Conservation (phyloP, 2,329 filamentous ascomycete genomes). For the Chrysosporium keratinophilum region DNA sequence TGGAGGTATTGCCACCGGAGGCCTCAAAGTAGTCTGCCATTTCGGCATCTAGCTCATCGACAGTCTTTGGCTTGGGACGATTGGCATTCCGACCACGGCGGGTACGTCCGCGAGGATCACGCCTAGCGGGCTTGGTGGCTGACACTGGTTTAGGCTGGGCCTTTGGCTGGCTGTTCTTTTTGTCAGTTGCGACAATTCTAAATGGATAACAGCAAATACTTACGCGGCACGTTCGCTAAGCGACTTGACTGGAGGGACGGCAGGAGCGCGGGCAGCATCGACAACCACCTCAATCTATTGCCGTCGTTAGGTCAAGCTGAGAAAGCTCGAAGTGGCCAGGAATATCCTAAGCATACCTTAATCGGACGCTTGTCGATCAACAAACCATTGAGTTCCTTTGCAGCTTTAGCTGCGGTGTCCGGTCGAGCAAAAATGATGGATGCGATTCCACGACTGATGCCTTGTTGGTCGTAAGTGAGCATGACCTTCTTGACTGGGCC, state of each 20-base stretch:
- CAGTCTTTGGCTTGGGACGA: slow-evolving; percentile 72
- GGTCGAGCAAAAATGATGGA: slow-evolving; percentile 75
- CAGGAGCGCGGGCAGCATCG: slow-evolving; percentile 60
- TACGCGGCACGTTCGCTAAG: slow-evolving; percentile 78
- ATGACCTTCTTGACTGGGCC: slow-evolving; percentile 85
- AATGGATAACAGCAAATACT: slow-evolving; percentile 19
- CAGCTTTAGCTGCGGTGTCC: slow-evolving; percentile 75
- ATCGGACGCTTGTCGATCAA: slow-evolving; percentile 83
- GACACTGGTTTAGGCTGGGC: slow-evolving; percentile 74
- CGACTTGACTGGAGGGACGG: slow-evolving; percentile 57
- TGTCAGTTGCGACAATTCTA: neutral
- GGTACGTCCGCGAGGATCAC: slow-evolving; percentile 40
- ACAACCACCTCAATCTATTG: slow-evolving; percentile 79
- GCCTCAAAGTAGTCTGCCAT: slow-evolving; percentile 73
- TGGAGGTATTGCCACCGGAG: slow-evolving; percentile 33
- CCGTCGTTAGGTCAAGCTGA: neutral
- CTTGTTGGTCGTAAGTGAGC: slow-evolving; percentile 85
- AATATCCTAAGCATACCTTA: slow-evolving; percentile 51
- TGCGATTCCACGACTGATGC: slow-evolving; percentile 82
- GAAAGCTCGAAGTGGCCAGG: slow-evolving; percentile 18
- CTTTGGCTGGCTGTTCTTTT: slow-evolving; percentile 47
- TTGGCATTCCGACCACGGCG: slow-evolving; percentile 50
- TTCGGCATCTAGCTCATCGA: slow-evolving; percentile 90
- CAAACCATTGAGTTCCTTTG: slow-evolving; percentile 73
- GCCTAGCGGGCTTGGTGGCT: slow-evolving; percentile 53